Conservation (phyloP, 768 basidiomycete species). For the Chalciporus piperatus region DNA sequence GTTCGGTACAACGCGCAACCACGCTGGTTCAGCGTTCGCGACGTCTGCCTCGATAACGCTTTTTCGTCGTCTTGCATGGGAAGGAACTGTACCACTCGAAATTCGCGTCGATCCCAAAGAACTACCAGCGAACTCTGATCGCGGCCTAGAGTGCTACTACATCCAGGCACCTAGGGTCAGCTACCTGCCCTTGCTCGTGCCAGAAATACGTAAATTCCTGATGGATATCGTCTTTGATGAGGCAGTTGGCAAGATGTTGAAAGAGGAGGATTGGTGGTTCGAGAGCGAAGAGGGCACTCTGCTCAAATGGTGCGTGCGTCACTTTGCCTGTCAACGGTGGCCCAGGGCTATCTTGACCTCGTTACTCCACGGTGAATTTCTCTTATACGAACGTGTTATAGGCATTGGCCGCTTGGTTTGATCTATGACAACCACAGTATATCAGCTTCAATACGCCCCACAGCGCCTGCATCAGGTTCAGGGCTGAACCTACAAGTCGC, state of each 20-base stretch:
- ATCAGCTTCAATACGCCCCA: slow-evolving; percentile 50
- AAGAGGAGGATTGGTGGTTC: slow-evolving; percentile 97
- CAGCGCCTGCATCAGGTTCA: slow-evolving; percentile 38
- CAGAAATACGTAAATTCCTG: slow-evolving; percentile 84
- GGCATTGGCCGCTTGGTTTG: slow-evolving; percentile 98
- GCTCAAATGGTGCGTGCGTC: slow-evolving; percentile 75
- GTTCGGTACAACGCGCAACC: slow-evolving; percentile 52
- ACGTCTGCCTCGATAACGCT: slow-evolving; percentile 69
- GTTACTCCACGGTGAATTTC: neutral
- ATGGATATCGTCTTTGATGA: slow-evolving; percentile 94
- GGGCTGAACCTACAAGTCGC: slow-evolving; percentile 37
- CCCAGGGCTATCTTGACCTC: neutral
- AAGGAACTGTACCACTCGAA: slow-evolving; percentile 86
- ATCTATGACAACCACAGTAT: slow-evolving; percentile 85
- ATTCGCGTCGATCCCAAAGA: slow-evolving; percentile 87
- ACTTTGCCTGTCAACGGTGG: neutral
- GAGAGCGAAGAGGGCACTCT: slow-evolving; percentile 80
- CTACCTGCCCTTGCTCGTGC: slow-evolving; percentile 89
- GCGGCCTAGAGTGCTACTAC: slow-evolving; percentile 87
- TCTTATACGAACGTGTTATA: slow-evolving; percentile 33
- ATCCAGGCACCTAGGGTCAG: slow-evolving; percentile 87
- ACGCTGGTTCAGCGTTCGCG: slow-evolving; percentile 43
- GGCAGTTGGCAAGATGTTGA: slow-evolving; percentile 65
- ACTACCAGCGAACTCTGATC: slow-evolving; percentile 86
- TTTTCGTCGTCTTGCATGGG: slow-evolving; percentile 88